A percentile compares a stretch with the other conserved stretches of the same genome.
These are phyloP conservation scores for Pseudoperonospora humuli DNA, from an alignment of 352 stramenopile genomes.

Conservation along the genomic window DNA sequence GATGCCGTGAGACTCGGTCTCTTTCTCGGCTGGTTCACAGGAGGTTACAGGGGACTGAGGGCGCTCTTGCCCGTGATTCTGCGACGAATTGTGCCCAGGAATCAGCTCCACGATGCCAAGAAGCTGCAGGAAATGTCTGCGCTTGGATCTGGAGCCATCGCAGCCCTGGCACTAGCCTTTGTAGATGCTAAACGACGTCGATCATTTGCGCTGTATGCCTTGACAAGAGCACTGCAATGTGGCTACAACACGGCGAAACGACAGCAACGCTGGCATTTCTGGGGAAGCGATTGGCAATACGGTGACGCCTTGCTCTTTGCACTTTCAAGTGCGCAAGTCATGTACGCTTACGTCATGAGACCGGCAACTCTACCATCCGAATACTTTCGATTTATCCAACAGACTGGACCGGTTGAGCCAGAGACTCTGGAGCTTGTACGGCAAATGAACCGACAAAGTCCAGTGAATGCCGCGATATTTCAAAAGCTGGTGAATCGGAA, in stretches of 20 bases:
- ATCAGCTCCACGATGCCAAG: slow-evolving; percentile 14
- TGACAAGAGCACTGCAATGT: slow-evolving; percentile 75
- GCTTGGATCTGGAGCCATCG: slow-evolving; percentile 49
- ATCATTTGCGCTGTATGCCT: slow-evolving; percentile 74
- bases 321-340: slow-evolving; percentile 71
- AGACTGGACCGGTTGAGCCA: slow-evolving; percentile 51
- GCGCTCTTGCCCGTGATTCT: slow-evolving; percentile 48
- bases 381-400: slow-evolving; percentile 81
- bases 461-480: slow-evolving; percentile 35
- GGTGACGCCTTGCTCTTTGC: slow-evolving; percentile 76
- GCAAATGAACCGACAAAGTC: slow-evolving; percentile 39
- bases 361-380: slow-evolving; percentile 57
- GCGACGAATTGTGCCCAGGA: slow-evolving; percentile 18
- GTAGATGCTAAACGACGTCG: slow-evolving; percentile 60
- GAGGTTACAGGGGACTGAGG: slow-evolving; percentile 56
- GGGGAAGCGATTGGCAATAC: slow-evolving; percentile 77
- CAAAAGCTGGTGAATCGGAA: slow-evolving; percentile 39
- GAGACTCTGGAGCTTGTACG: slow-evolving; percentile 65
- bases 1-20: slow-evolving; percentile 81
- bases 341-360: slow-evolving; percentile 83
- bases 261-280: slow-evolving; percentile 81
- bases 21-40: slow-evolving; percentile 81
- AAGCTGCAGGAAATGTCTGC: slow-evolving; percentile 42
- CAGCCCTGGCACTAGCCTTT: slow-evolving; percentile 52
- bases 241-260: slow-evolving; percentile 82